Base-by-base conservation (phyloP, 306 rosid species). In the Clitoria ternatea region DNA sequence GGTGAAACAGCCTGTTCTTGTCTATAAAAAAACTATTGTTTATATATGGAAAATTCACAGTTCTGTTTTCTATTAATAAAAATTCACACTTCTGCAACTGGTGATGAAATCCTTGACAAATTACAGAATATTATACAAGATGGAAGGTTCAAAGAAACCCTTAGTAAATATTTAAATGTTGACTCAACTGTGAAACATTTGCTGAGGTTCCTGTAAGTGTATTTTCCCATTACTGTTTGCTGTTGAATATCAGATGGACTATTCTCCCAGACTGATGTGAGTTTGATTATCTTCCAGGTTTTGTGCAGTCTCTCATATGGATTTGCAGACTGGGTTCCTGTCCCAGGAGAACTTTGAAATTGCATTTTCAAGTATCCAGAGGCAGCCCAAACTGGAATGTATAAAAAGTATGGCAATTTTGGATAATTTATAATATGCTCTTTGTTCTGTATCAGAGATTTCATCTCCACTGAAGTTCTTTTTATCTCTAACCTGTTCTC, bases 341-440 rank as follows among this genome's bases (percentile, higher is more conserved):
- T 78, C 90, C 4, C 73, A 57, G 23, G 83, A n/a, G n/a, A n/a
- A n/a, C n/a, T n/a, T n/a, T n/a, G n/a, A n/a, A n/a, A n/a, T n/a
- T n/a, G n/a, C n/a, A 37, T 82, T 85, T 60, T 75, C 90, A 54
- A 82, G 75, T 81, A 77, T 81, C 62, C 85, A 83, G 63, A 84
- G 89, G 83, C 89, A 87, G 63, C 92, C 96, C 40, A 92, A 89
- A 85, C 76, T 84, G 76, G 94, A 92, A 70, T 81, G 82, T 77
- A 55, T 92, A 69, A 87, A 61, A 87, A 91, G 96, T 89, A 77
- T 13, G 86, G 22, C 27, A 39, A 17, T 23, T 52, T 17, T 37
- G 26, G 32, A 11, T 19, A 40, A 35, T 64, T 19, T 52, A 15
- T 60, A n/a, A n/a, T n/a, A n/a, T n/a, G n/a, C n/a, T n/a, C n/a